A percentile compares a stretch with the other conserved stretches of the same genome.
Evolutionary conservation across 2,329 filamentous ascomycete genomes (phyloP).

Genomic region (Calonectria crousiana): DNA sequence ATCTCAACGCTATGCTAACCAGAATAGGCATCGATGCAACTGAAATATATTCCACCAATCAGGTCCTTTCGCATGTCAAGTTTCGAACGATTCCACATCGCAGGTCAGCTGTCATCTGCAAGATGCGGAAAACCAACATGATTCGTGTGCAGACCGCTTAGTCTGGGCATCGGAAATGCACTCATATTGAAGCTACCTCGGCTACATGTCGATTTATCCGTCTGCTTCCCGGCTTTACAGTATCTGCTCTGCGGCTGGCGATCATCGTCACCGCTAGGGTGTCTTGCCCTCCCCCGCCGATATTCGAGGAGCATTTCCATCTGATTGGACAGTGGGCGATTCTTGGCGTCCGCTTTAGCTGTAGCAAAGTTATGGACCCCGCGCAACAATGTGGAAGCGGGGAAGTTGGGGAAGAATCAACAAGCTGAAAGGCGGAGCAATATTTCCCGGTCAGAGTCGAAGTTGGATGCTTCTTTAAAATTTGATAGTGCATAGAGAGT

Average conservation of each 20-base stretch:
- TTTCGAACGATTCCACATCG: not conserved
- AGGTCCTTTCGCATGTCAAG: not conserved
- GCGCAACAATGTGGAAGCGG: not conserved
- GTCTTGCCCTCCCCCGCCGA: not conserved
- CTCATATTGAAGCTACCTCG: not conserved
- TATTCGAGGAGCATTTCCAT: too few relatives aligned
- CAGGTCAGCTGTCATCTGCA: not conserved
- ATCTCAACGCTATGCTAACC: not conserved
- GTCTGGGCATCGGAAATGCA: not conserved
- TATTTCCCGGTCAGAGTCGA: conserved; percentile 2
- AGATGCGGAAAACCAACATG: not conserved
- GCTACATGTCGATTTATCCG: not conserved
- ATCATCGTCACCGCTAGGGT: not conserved
- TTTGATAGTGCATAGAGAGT: not conserved
- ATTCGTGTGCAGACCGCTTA: not conserved
- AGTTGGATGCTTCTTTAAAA: not conserved
- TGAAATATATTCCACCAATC: not conserved
- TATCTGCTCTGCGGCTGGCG: not conserved
- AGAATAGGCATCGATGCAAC: not conserved
- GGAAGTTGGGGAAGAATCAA: not conserved
- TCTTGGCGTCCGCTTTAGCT: not conserved
- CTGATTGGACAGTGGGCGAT: not conserved
- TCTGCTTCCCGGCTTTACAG: not conserved
- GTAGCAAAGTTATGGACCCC: not conserved
- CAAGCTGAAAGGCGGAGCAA: not conserved